Conservation (phyloP, 805 yeast species). For the Metschnikowia cubensis region DNA sequence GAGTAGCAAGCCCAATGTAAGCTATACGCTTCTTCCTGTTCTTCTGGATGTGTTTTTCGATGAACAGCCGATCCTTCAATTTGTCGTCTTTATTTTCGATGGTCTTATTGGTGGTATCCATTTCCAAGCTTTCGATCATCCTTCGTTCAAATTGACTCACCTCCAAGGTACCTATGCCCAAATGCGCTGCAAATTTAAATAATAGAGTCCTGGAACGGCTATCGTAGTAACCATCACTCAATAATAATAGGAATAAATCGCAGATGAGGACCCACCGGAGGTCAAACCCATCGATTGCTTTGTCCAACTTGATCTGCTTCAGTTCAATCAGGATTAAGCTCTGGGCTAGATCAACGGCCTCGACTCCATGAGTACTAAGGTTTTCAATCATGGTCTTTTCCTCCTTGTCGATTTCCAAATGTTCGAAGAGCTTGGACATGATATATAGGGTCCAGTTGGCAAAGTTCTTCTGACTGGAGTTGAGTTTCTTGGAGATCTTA, state of each 20-base stretch:
- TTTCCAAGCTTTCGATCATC: slow-evolving; percentile 83
- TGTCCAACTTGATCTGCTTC: slow-evolving; percentile 12
- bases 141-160: slow-evolving; percentile 86
- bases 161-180: slow-evolving; percentile 63
- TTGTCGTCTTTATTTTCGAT: slow-evolving; percentile 67
- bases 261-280: slow-evolving; percentile 92
- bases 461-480: slow-evolving; percentile 68
- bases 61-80: slow-evolving; percentile 71
- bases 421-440: slow-evolving; percentile 69
- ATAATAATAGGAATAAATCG: slow-evolving; percentile 74
- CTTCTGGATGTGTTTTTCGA: slow-evolving; percentile 66
- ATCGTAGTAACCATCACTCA: slow-evolving; percentile 85
- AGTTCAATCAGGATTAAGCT: slow-evolving; percentile 46
- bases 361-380: slow-evolving; percentile 78
- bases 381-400: slow-evolving; percentile 87
- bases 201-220: slow-evolving; percentile 82
- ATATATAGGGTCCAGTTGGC: slow-evolving; percentile 81
- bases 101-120: slow-evolving; percentile 52
- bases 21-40: slow-evolving; percentile 66
- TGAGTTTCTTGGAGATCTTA: slow-evolving; percentile 55
- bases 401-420: slow-evolving; percentile 69
- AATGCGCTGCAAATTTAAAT: slow-evolving; percentile 56
- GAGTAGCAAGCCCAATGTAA: slow-evolving; percentile 90
- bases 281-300: slow-evolving; percentile 39
- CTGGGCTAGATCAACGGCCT: slow-evolving; percentile 63